phyloP scores from a whole-genome alignment of 306 rosid genomes.

The Vachellia collinsii region DNA sequence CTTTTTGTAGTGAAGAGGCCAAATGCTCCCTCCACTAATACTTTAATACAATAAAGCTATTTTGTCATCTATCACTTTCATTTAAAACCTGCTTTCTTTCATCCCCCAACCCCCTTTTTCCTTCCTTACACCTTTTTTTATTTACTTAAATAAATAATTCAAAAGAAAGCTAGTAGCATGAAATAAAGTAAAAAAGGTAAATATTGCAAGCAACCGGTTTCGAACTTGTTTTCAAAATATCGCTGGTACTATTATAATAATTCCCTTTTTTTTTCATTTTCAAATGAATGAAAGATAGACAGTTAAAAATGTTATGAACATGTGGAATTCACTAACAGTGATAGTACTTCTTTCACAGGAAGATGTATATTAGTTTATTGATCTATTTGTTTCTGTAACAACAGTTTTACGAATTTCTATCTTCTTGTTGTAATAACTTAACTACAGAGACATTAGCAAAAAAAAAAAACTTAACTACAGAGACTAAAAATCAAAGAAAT shows the following conservation, averaged over 20 bases:
- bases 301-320: too few species aligned
- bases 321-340: background rate
- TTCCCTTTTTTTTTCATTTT: too few species aligned
- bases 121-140: background rate
- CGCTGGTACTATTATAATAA: too few species aligned
- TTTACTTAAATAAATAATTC: background rate
- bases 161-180: background rate
- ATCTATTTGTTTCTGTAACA: background rate
- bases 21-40: constrained; percentile 22
- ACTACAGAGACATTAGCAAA: too few species aligned
- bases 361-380: too few species aligned
- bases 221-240: background rate
- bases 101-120: background rate
- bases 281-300: background rate
- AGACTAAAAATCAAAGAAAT: background rate
- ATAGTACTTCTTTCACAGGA: background rate
- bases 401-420: background rate
- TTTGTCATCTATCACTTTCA: background rate
- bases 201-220: background rate
- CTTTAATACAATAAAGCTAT: constrained; percentile 21
- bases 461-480: too few species aligned
- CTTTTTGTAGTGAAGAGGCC: constrained; percentile 31
- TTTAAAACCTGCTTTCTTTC: background rate
- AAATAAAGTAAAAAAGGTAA: background rate
- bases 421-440: background rate